phyloP scores from a whole-genome alignment of 345 rosid genomes.

The Cochlearia excelsa region DNA sequence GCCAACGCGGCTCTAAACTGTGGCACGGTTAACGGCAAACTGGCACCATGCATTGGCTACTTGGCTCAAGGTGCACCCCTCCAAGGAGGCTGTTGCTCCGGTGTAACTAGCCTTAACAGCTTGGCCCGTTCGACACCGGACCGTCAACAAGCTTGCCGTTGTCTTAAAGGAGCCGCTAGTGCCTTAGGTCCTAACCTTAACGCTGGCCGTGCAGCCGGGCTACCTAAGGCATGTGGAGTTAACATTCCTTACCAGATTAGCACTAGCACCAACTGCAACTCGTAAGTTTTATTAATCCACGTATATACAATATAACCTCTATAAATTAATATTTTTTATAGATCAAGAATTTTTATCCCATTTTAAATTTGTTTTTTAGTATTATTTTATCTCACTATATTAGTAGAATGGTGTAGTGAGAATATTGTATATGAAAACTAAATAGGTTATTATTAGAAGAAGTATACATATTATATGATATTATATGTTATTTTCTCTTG shows the following conservation, averaged over 20 bases:
- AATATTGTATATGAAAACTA: too few species aligned
- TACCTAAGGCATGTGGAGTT: conserved; percentile 17
- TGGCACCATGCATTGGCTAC: conserved; percentile 23
- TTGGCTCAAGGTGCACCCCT: neutral
- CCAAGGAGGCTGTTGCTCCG: conserved; percentile 10
- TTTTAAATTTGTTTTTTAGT: too few species aligned
- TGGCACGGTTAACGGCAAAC: conserved; percentile 13
- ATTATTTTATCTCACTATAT: too few species aligned
- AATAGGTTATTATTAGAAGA: too few species aligned
- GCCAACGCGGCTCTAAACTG: conserved; percentile 36
- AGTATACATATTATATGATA: too few species aligned
- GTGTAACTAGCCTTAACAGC: conserved; percentile 8
- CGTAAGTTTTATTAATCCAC: conserved; percentile 1
- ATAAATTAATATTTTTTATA: too few species aligned
- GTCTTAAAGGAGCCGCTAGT: conserved; percentile 22
- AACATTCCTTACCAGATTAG: conserved; percentile 16
- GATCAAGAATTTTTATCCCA: too few species aligned
- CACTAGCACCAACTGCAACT: conserved; percentile 24
- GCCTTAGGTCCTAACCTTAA: conserved; percentile 1
- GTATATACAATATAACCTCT: too few species aligned
- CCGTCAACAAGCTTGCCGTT: conserved; percentile 33
- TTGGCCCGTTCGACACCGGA: conserved; percentile 25
- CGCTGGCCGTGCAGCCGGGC: conserved; percentile 5
- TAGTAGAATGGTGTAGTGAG: too few species aligned
- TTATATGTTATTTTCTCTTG: too few species aligned